Conservation (phyloP, 2,329 filamentous ascomycete genomes). For the Xylariaceae sp. region DNA sequence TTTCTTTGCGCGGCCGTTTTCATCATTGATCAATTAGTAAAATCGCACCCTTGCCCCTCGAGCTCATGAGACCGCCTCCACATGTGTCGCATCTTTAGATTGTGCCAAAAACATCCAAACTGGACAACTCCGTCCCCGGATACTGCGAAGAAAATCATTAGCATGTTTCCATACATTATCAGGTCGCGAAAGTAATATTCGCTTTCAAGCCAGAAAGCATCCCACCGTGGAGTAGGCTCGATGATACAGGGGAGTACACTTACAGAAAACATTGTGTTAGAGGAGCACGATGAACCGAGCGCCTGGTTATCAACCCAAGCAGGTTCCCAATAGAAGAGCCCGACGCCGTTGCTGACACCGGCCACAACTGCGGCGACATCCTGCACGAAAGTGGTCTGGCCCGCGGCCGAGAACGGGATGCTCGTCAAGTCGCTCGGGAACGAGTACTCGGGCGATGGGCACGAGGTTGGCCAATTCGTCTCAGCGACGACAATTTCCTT, state of each 20-base stretch:
- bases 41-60: neutral
- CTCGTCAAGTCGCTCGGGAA: constrained; percentile 57
- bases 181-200: neutral
- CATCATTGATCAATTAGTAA: constrained; percentile 1
- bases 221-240: no score
- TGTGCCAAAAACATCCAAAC: constrained; percentile 50
- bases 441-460: constrained; percentile 50
- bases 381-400: constrained; percentile 59
- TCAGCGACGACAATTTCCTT: constrained; percentile 68
- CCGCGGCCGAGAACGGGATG: constrained; percentile 60
- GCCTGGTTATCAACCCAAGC: constrained; percentile 64
- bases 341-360: constrained; percentile 48
- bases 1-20: neutral
- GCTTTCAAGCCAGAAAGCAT: neutral
- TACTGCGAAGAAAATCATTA: constrained; percentile 21
- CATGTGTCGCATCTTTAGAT: constrained; percentile 30
- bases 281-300: constrained; percentile 61
- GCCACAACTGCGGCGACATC: constrained; percentile 53
- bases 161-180: neutral
- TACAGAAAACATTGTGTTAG: constrained; percentile 57
- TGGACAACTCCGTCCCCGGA: constrained; percentile 50
- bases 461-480: constrained; percentile 65
- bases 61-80: constrained; percentile 1
- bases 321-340: constrained; percentile 72
- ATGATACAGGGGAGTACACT: constrained; percentile 1